Percentiles rank a stretch among this genome's conserved stretches.
Evolutionary conservation across 2,329 filamentous ascomycete genomes (phyloP).

Genomic region (Trichoderma semiorbis): DNA sequence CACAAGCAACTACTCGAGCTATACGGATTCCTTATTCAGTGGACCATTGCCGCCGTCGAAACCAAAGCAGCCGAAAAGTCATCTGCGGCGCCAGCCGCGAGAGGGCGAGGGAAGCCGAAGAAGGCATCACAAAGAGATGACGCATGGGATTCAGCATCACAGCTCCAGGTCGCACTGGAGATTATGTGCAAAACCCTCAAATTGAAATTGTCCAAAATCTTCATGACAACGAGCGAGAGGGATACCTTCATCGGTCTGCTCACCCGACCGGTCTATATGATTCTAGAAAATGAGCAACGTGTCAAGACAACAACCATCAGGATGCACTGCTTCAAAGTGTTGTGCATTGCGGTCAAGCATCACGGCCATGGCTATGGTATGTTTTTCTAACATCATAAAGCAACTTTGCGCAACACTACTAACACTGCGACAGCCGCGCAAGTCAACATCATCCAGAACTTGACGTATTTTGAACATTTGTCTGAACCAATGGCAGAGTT

Average conservation of each 20-base stretch:
- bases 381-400: constrained; percentile 24
- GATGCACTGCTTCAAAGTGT: constrained; percentile 96
- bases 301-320: constrained; percentile 85
- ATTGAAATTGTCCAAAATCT: constrained; percentile 87
- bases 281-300: constrained; percentile 89
- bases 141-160: constrained; percentile 82
- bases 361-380: constrained; percentile 93
- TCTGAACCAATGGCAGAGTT: constrained; percentile 99
- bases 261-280: constrained; percentile 87
- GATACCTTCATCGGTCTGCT: constrained; percentile 93
- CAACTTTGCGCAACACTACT: constrained; percentile 23
- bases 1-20: constrained; percentile 92
- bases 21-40: constrained; percentile 90
- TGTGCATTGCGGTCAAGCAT: constrained; percentile 95
- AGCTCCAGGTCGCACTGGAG: constrained; percentile 85
- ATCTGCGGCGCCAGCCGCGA: constrained; percentile 60
- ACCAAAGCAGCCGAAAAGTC: constrained; percentile 90
- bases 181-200: constrained; percentile 95
- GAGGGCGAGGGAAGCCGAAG: constrained; percentile 71
- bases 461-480: constrained; percentile 98
- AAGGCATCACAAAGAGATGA: constrained; percentile 70
- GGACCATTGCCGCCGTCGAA: constrained; percentile 93
- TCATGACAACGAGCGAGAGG: constrained; percentile 91
- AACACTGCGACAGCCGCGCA: constrained; percentile 66
- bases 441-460: constrained; percentile 94